A percentile compares a stretch with the other conserved stretches of the same genome.
Evolutionary conservation across 176 grass and related monocot genomes (phyloP).

Genomic region (Puya raimondii): DNA sequence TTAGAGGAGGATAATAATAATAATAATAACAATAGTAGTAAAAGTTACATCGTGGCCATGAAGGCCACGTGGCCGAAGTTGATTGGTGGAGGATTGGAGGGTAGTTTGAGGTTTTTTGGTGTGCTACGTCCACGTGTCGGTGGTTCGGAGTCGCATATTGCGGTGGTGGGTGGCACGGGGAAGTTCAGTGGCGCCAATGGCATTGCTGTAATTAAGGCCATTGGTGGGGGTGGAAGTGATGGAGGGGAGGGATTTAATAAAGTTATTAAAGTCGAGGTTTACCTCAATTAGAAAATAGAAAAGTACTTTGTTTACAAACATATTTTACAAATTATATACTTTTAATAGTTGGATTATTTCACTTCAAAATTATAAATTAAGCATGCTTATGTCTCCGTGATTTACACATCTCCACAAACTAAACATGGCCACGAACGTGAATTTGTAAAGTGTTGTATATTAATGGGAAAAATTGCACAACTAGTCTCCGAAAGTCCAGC

Average conservation of each 20-base stretch:
- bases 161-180: conserved; percentile 61
- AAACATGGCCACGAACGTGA: too few relatives aligned
- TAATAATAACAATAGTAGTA: conserved; percentile 8
- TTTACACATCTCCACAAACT: too few relatives aligned
- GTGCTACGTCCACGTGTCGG: conserved; percentile 9
- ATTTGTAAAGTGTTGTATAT: too few relatives aligned
- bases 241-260: conserved; percentile 8
- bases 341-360: too few relatives aligned
- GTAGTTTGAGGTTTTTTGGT: conserved; percentile 70
- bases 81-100: conserved; percentile 6
- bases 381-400: too few relatives aligned
- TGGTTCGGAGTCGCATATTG: conserved; percentile 44
- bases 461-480: too few relatives aligned
- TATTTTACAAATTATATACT: too few relatives aligned
- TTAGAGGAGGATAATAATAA: conserved; percentile 16
- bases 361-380: too few relatives aligned
- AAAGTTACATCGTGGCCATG: conserved; percentile 45
- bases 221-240: not conserved
- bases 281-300: conserved; percentile 29
- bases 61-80: conserved; percentile 33
- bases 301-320: not conserved
- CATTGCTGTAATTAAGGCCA: conserved; percentile 31
- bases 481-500: too few relatives aligned
- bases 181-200: conserved; percentile 36
- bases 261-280: conserved; percentile 38